Percentiles rank a stretch among this genome's conserved stretches.
These are phyloP conservation scores for Ophiobolus disseminans DNA, from an alignment of 2,329 filamentous ascomycete species.

Conservation along the genomic window DNA sequence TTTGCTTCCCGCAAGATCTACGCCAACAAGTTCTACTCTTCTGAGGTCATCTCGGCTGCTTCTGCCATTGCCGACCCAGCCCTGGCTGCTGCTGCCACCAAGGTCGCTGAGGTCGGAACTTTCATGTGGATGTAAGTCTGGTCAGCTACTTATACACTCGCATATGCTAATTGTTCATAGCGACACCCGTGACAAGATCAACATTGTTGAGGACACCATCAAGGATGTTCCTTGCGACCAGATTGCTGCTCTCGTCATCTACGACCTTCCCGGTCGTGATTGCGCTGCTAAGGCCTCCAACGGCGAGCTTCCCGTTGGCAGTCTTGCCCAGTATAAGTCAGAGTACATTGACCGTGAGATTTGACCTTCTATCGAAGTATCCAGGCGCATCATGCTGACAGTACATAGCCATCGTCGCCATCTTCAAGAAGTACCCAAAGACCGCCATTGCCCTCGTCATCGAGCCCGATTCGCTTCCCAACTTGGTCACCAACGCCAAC, in stretches of 20 bases:
- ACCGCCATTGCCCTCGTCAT: constrained; percentile 51
- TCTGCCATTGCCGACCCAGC: constrained; percentile 63
- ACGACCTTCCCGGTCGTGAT: constrained; percentile 70
- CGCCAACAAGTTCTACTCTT: constrained; percentile 61
- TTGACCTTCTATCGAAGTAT: neutral
- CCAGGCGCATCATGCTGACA: constrained; percentile 3
- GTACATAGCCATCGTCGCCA: constrained; percentile 56
- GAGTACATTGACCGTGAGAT: constrained; percentile 60
- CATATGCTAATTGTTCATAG: constrained; percentile 25
- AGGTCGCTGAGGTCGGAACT: constrained; percentile 59
- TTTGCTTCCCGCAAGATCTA: constrained; percentile 60
- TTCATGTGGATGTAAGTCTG: constrained; percentile 61
- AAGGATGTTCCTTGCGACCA: constrained; percentile 58
- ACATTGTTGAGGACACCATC: constrained; percentile 57
- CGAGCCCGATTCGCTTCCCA: constrained; percentile 69
- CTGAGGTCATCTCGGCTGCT: constrained; percentile 62
- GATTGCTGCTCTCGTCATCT: constrained; percentile 65
- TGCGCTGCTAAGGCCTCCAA: constrained; percentile 71
- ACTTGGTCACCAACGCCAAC: constrained; percentile 67
- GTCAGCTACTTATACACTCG: neutral
- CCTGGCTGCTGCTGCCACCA: constrained; percentile 58
- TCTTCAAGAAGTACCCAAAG: constrained; percentile 63
- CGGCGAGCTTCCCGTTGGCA: constrained; percentile 66
- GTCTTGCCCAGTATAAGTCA: constrained; percentile 59
- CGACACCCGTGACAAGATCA: constrained; percentile 59